Evolutionary conservation across 257 asterid species (phyloP).

Genomic region (Solanum appendiculatum): DNA sequence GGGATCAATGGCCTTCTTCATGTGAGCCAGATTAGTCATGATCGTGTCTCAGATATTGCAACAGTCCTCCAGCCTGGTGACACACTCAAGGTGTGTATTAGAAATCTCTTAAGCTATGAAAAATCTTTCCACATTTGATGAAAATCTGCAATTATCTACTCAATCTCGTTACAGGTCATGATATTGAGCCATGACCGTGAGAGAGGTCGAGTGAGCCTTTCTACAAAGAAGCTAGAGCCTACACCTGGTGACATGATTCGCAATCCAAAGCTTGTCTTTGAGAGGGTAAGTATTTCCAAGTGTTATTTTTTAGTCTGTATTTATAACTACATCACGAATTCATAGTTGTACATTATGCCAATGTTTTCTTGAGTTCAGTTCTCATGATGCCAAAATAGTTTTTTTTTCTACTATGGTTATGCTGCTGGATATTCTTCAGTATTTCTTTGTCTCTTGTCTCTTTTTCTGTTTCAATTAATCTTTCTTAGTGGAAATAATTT

Average conservation of each 20-base stretch:
- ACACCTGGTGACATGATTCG: slow-evolving; percentile 99
- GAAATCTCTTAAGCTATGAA: neutral
- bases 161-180: slow-evolving; percentile 58
- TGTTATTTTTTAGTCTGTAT: neutral
- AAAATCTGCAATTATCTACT: slow-evolving; percentile 4
- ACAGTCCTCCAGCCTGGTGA: slow-evolving; percentile 97
- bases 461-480: neutral
- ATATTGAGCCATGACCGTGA: slow-evolving; percentile 97
- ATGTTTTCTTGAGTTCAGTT: neutral
- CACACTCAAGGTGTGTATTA: slow-evolving; percentile 59
- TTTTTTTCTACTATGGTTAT: neutral
- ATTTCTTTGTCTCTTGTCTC: neutral
- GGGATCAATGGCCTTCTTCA: slow-evolving; percentile 93
- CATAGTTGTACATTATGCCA: neutral
- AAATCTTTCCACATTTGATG: neutral
- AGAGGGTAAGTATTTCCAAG: slow-evolving; percentile 43
- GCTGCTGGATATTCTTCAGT: neutral
- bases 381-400: neutral
- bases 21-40: slow-evolving; percentile 95
- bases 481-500: neutral
- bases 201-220: slow-evolving; percentile 93
- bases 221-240: slow-evolving; percentile 96
- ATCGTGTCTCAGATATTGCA: slow-evolving; percentile 82
- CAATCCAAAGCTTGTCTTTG: slow-evolving; percentile 89
- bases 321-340: neutral